phyloP scores from a whole-genome alignment of 495 filamentous ascomycete genomes.

The Recurvomyces mirabilis region DNA sequence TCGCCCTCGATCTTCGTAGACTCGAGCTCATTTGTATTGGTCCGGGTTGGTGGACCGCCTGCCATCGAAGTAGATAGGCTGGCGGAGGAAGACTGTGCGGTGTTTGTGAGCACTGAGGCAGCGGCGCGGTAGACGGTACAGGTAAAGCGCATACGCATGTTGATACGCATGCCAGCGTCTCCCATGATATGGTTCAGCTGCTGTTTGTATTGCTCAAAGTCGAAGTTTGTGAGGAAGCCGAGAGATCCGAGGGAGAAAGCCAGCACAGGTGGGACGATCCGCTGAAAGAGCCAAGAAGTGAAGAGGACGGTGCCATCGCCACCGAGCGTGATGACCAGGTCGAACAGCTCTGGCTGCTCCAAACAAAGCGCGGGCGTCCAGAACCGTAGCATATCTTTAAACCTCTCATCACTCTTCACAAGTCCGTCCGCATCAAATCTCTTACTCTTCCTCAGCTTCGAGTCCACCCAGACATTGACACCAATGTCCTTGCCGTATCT shows the following conservation, averaged over 20 bases:
- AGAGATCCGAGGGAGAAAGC: slow-evolving; percentile 82
- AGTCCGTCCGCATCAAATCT: slow-evolving; percentile 73
- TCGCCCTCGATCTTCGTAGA: slow-evolving; percentile 40
- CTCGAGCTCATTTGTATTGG: slow-evolving; percentile 5
- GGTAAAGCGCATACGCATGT: slow-evolving; percentile 93
- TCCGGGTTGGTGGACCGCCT: slow-evolving; percentile 1
- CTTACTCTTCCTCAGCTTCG: slow-evolving; percentile 73
- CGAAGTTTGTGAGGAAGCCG: slow-evolving; percentile 86
- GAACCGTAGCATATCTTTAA: slow-evolving; percentile 69
- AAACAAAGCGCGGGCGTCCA: slow-evolving; percentile 95
- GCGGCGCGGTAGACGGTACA: slow-evolving; percentile 69
- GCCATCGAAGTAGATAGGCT: slow-evolving; percentile 4
- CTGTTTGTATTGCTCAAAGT: slow-evolving; percentile 71
- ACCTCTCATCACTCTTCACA: slow-evolving; percentile 56
- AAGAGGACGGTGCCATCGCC: slow-evolving; percentile 89
- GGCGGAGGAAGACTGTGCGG: slow-evolving; percentile 4
- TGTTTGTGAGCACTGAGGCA: slow-evolving; percentile 2
- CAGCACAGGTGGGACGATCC: slow-evolving; percentile 78
- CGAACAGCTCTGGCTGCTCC: slow-evolving; percentile 78
- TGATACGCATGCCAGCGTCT: slow-evolving; percentile 85
- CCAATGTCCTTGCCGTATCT: slow-evolving; percentile 70
- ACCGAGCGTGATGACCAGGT: slow-evolving; percentile 82
- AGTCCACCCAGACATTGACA: slow-evolving; percentile 89
- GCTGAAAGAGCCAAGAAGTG: slow-evolving; percentile 90
- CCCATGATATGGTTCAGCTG: slow-evolving; percentile 80